Evolutionary conservation across 257 asterid genomes (phyloP), one percentile per base, ranked within the genome.

Genomic region (Craterostigma plantagineum): DNA sequence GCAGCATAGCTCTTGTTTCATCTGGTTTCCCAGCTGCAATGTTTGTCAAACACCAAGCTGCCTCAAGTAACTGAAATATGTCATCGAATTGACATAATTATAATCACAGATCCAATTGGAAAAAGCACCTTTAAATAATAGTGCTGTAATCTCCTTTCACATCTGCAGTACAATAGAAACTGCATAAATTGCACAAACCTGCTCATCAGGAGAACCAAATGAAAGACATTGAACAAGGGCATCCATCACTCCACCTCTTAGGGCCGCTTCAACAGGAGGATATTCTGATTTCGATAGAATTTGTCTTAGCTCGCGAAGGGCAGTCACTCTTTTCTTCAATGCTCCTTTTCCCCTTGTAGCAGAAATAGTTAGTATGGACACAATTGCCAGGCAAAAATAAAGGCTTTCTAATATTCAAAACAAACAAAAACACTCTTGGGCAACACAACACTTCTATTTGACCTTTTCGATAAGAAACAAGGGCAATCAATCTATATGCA

Each of bases 21-120:
- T 90, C 95, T 2, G 90, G 84, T 56, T 73, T 69, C 53, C 99
- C 99, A 14, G 99, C 90, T 33, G 92, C 95, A 45, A 90, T 90
- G 65, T 90, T 90, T 51, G 99, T 90, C 56, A 90, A 63, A 64
- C 99, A 90, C 99, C 99, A 90, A 59, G 99, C 93, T 4, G 92
- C 86, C 67, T 90, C 95, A n/a, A 90, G 99, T 66, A 90, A 69
- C 98, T 87, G n/a, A n/a, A n/a, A n/a, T n/a, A n/a, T n/a, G n/a
- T n/a, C n/a, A n/a, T n/a, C n/a, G n/a, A n/a, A n/a, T n/a, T n/a
- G n/a, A n/a, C n/a, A n/a, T n/a, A n/a, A n/a, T n/a, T n/a, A n/a
- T n/a, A n/a, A n/a, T n/a, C n/a, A n/a, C n/a, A n/a, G n/a, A n/a
- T n/a, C n/a, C n/a, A n/a, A n/a, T n/a, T n/a, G n/a, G n/a, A n/a